Conservation (phyloP, 257 asterid genomes). For the Ajuga chamaepitys region DNA sequence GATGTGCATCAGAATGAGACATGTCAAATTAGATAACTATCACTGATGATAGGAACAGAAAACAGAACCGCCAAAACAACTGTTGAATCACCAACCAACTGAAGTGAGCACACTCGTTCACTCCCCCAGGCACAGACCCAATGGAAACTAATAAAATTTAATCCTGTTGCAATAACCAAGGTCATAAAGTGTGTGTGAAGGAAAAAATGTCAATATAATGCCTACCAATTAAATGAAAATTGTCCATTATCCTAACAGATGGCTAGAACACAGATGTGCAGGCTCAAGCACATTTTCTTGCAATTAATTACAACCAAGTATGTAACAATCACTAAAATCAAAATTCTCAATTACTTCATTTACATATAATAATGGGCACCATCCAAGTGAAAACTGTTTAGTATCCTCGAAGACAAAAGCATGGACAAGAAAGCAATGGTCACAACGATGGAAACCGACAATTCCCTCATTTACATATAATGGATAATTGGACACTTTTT, state of each 20-base stretch:
- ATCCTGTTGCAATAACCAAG: background rate
- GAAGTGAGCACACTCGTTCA: too few species aligned
- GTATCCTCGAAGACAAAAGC: background rate
- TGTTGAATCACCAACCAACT: too few species aligned
- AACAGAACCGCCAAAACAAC: too few species aligned
- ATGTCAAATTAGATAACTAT: background rate
- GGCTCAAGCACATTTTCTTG: too few species aligned
- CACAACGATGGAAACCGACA: background rate
- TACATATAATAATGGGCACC: too few species aligned
- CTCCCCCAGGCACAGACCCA: too few species aligned
- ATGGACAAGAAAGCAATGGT: background rate
- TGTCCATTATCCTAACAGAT: too few species aligned
- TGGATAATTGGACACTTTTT: background rate
- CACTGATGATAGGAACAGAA: background rate
- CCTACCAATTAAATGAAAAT: too few species aligned
- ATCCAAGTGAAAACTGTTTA: background rate
- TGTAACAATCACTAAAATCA: background rate
- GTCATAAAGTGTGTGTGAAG: background rate
- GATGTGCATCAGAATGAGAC: constrained; percentile 37
- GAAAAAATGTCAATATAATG: background rate
- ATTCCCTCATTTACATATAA: background rate
- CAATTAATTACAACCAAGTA: background rate
- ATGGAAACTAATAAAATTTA: too few species aligned
- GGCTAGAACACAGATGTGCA: too few species aligned
- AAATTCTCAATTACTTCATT: background rate